These are phyloP conservation scores for Eutrema salsugineum DNA, from an alignment of 441 rosid genomes.

Conservation along the genomic window DNA sequence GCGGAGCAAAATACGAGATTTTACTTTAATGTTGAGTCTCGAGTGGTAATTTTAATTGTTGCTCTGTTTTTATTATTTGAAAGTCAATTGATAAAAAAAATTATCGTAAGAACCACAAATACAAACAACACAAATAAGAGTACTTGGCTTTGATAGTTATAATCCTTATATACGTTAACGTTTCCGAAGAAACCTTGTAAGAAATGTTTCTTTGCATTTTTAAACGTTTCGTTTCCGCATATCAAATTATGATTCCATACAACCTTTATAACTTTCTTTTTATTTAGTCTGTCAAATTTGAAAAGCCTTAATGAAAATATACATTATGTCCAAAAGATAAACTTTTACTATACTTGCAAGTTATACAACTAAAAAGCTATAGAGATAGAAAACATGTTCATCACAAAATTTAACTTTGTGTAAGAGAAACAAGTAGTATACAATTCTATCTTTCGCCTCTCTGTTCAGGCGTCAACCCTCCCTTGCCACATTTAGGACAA, in stretches of 20 bases:
- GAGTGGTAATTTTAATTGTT: too few species aligned
- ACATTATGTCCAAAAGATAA: not conserved
- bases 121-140: too few species aligned
- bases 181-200: too few species aligned
- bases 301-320: not conserved
- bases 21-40: too few species aligned
- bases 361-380: not conserved
- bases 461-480: constrained; percentile 83
- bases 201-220: too few species aligned
- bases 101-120: too few species aligned
- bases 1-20: too few species aligned
- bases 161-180: too few species aligned
- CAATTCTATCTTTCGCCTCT: constrained; percentile 69
- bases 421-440: not conserved
- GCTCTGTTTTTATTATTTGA: too few species aligned
- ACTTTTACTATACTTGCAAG: not conserved
- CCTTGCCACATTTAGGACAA: constrained; percentile 68
- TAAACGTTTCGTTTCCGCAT: not conserved
- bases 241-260: not conserved
- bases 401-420: not conserved
- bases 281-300: not conserved
- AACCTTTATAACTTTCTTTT: not conserved
- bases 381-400: not conserved
- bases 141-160: too few species aligned
- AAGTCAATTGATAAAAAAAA: too few species aligned